Base-by-base conservation (phyloP, 2,329 filamentous ascomycete genomes). In the Hypomyces perniciosus region DNA sequence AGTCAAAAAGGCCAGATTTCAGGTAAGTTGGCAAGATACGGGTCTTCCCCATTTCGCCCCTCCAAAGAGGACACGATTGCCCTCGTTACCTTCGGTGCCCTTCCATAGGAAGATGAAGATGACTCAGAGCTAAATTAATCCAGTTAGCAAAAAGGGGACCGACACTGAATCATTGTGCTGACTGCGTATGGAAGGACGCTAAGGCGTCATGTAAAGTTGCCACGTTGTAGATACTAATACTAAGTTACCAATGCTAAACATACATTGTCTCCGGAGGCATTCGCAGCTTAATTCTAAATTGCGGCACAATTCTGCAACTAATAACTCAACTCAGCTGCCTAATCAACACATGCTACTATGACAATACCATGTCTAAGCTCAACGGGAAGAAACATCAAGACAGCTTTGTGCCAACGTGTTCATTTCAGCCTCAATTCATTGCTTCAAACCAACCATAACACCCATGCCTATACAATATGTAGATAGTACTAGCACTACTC, bases 1-100 rank as follows among this genome's bases (percentile, higher is more conserved):
- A 50, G 46, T 65, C 45, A 65, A 70, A 73, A 71, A 75, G 72
- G 72, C 73, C 72, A 75, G 70, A 74, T 75, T 73, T 71, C 72
- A 72, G 63, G 58, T 64, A 52, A 20, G 45, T 44, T 52, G 20
- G 20, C 40, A 35, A 44, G 45, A 33, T 45, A 48, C 50, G 45
- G 47, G 46, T 48, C 44, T 20, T 45, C 43, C 28, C 48, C 48
- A 43, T 55, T 46, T 48, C 31, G 44, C 45, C 51, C 51, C 48
- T 42, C 46, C 48, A 45, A 48, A 54, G 35, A 53, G 48, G 55
- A 50, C 53, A 53, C 51, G 12, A 45, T 53, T 43, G 45, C 37
- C 50, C 27, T 46, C 34, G 9, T 43, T 30, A 37, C 33, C 37
- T 43, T 41, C 45, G 33, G 44, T 50, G 39, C 39, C 41, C 29